Percentiles rank a stretch among this genome's conserved stretches.
Evolutionary conservation across 2,329 filamentous ascomycete genomes (phyloP).

Genomic region (Myriosclerotinia duriaeana): DNA sequence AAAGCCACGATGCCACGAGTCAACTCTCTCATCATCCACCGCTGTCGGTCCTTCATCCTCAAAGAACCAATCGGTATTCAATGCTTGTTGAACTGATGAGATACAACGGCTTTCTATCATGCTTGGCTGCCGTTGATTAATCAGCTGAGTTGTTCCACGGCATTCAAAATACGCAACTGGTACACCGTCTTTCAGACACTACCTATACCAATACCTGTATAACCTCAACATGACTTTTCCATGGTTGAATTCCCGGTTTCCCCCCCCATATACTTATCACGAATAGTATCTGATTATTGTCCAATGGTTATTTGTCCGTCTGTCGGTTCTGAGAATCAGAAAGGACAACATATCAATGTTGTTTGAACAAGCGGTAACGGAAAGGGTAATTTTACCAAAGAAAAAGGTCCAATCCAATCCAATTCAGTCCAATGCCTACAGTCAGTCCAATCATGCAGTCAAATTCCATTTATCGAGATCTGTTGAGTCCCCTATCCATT

Average conservation of each 20-base stretch:
- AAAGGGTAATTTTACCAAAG: slow-evolving; percentile 12
- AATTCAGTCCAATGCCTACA: background rate
- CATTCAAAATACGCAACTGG: background rate
- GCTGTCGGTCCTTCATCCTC: slow-evolving; percentile 13
- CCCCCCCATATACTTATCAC: background rate
- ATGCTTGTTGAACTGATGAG: slow-evolving; percentile 4
- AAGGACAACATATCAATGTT: slow-evolving; percentile 15
- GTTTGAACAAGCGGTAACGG: slow-evolving; percentile 19
- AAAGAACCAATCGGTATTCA: slow-evolving; percentile 10
- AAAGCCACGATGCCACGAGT: slow-evolving; percentile 22
- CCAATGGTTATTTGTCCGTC: background rate
- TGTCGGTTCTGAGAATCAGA: background rate
- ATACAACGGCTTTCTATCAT: slow-evolving; percentile 20
- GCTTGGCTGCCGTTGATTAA: slow-evolving; percentile 18
- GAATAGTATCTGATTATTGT: background rate
- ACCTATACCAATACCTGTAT: background rate
- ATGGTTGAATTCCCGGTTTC: slow-evolving; percentile 9
- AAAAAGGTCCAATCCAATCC: background rate
- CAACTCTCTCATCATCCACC: slow-evolving; percentile 4
- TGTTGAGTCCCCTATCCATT: slow-evolving; percentile 20
- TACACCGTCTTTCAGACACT: slow-evolving; percentile 23
- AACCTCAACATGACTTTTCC: slow-evolving; percentile 2
- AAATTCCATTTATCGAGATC: slow-evolving; percentile 11
- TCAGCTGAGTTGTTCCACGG: slow-evolving; percentile 21
- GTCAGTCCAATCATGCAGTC: background rate